phyloP scores from a whole-genome alignment of 179 eudicot species.

The Heliamphora pulchella region DNA sequence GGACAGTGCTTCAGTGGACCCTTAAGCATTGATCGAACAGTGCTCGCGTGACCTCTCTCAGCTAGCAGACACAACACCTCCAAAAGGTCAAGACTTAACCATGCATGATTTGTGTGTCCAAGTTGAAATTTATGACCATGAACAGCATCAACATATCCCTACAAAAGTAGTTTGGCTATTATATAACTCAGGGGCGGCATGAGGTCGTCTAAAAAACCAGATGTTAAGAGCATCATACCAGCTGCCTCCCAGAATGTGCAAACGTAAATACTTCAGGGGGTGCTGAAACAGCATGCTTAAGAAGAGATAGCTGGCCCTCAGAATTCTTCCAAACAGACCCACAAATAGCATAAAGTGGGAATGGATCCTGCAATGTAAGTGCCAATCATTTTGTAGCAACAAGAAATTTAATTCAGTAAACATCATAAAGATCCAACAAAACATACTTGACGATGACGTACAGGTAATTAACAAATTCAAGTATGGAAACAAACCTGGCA shows the following conservation, averaged over 20 bases:
- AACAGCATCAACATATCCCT: slow-evolving; percentile 60
- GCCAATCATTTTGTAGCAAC: slow-evolving; percentile 3
- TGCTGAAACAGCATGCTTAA: slow-evolving; percentile 62
- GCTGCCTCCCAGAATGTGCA: slow-evolving; percentile 65
- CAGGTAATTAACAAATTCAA: neutral
- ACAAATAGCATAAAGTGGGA: slow-evolving; percentile 68
- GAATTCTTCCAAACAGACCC: slow-evolving; percentile 76
- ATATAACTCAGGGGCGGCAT: neutral
- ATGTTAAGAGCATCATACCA: slow-evolving; percentile 39
- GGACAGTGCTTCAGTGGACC: slow-evolving; percentile 71
- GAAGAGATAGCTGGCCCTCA: slow-evolving; percentile 87
- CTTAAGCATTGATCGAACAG: slow-evolving; percentile 65
- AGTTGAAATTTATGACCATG: slow-evolving; percentile 49
- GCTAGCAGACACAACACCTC: slow-evolving; percentile 84
- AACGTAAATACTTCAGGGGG: slow-evolving; percentile 78
- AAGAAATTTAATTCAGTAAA: neutral
- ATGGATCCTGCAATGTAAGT: slow-evolving; percentile 50
- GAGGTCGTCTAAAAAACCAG: neutral
- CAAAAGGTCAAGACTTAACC: slow-evolving; percentile 81
- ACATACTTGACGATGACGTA: neutral
- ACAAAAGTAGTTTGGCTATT: slow-evolving; percentile 19
- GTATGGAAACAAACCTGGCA: slow-evolving; percentile 38
- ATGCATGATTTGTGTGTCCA: slow-evolving; percentile 61
- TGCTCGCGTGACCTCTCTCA: slow-evolving; percentile 74
- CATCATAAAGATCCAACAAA: neutral